Base-by-base conservation (phyloP, 176 grass and related monocot species). In the Aegilops longissima region DNA sequence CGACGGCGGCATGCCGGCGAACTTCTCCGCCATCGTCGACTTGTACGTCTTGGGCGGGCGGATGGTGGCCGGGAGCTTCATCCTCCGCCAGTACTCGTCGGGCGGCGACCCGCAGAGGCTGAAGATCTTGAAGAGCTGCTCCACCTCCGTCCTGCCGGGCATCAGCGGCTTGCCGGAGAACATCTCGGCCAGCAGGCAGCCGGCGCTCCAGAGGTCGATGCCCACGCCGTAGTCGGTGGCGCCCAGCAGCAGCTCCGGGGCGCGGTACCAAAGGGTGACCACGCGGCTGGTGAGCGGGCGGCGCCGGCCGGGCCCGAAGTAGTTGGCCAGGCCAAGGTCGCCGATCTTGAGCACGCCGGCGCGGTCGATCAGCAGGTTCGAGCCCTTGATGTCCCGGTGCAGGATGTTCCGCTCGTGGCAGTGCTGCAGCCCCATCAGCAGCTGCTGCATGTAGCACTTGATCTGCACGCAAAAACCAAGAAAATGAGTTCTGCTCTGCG, bases 41-140 rank as follows among this genome's bases (percentile, higher is more conserved):
- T 86, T 92, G 76, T 88, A 88, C 29, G 42, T 12, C 65, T 80
- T 87, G 9, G 86, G 86, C 0, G 80, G 86, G 73, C 81, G 86
- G 88, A 88, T 84, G 75, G 9, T 81, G 20, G 83, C 44, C 4
- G 86, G 54, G 16, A 90, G 49, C 83, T 88, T 92, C 51, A 84
- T 42, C 72, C 84, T 95, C 61, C 82, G 14, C 90, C 88, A 92
- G 87, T 90, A 95, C 9, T 95, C 88, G 47, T 88, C 90, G 6
- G 93, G 80, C 72, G 93, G 93, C 12, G 93, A 88, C 23, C 93
- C 93, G 68, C 88, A 92, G 29, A 95, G 76, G 52, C 16, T 78
- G 89, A 92, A 88, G 75, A 95, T 90, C 77, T 72, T 92, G 9
- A 81, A 63, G 33, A 95, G 88, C 83, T 95, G 93, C 65, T 92